A percentile compares a stretch with the other conserved stretches of the same genome.
Conservation (phyloP, 2,329 filamentous ascomycete genomes). For the Colletotrichum plurivorum region DNA sequence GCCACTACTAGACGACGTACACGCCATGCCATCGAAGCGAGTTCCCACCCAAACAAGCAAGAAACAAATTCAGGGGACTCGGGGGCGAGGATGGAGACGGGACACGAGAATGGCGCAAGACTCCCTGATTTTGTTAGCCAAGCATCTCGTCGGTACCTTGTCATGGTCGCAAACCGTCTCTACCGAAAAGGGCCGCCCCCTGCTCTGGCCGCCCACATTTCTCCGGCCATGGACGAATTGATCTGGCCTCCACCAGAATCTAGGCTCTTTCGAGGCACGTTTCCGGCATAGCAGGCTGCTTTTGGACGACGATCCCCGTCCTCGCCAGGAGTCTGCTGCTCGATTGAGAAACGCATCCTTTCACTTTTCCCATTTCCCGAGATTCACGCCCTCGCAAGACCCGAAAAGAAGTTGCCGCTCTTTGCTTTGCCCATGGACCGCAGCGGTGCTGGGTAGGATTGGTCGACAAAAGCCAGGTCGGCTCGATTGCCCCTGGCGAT, state of each 20-base stretch:
- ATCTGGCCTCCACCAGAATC: slow-evolving; percentile 35
- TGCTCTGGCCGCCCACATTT: slow-evolving; percentile 26
- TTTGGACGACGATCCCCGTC: slow-evolving; percentile 53
- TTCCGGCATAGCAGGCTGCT: slow-evolving; percentile 54
- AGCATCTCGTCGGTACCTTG: slow-evolving; percentile 36
- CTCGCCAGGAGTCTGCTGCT: slow-evolving; percentile 51
- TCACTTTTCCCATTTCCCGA: slow-evolving; percentile 34
- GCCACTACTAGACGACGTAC: slow-evolving; percentile 36
- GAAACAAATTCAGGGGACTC: slow-evolving; percentile 34
- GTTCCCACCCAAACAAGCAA: slow-evolving; percentile 38
- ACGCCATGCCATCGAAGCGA: slow-evolving; percentile 27
- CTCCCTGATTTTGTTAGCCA: slow-evolving; percentile 35
- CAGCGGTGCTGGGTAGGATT: slow-evolving; percentile 13
- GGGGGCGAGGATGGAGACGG: slow-evolving; percentile 21
- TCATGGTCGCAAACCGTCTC: slow-evolving; percentile 44
- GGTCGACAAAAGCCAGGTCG: slow-evolving; percentile 9
- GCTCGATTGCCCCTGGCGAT: slow-evolving; percentile 6
- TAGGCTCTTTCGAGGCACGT: slow-evolving; percentile 54
- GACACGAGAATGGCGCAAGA: slow-evolving; percentile 36
- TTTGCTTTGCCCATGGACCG: neutral
- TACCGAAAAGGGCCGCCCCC: slow-evolving; percentile 43
- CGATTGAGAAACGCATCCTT: slow-evolving; percentile 51
- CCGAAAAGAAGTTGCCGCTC: slow-evolving; percentile 18
- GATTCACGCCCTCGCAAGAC: slow-evolving; percentile 23
- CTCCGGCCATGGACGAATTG: slow-evolving; percentile 33